phyloP scores from a whole-genome alignment of 192 early-diverging fungal genomes.

The Coemansia sp. region DNA sequence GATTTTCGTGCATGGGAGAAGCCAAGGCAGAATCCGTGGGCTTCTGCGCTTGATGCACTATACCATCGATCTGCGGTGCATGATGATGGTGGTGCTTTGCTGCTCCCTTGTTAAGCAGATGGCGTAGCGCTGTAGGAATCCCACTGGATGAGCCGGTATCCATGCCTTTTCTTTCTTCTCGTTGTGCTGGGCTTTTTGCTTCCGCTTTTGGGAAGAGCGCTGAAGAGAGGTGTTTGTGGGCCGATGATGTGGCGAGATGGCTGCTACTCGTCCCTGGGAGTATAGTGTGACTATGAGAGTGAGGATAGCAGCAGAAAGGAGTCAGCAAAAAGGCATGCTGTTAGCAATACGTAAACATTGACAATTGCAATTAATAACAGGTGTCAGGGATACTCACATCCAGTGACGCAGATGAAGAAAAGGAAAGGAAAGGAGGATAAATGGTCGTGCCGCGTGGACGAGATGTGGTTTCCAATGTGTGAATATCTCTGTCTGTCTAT shows the following conservation, averaged over 20 bases:
- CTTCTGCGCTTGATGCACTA: constrained; percentile 49
- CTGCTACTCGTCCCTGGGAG: neutral
- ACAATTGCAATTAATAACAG: neutral
- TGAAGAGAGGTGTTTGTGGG: neutral
- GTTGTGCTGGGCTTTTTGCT: neutral
- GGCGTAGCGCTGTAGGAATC: constrained; percentile 49
- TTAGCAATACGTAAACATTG: neutral
- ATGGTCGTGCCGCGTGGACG: neutral
- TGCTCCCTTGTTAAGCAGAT: constrained; percentile 41
- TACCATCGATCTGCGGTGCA: constrained; percentile 56
- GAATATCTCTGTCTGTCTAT: constrained; percentile 1
- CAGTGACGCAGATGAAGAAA: neutral
- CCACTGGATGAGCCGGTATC: constrained; percentile 37
- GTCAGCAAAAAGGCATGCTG: neutral
- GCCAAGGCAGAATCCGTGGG: constrained; percentile 15
- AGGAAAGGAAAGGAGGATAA: neutral
- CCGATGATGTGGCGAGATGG: neutral
- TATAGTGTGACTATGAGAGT: constrained; percentile 2
- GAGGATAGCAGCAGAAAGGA: neutral
- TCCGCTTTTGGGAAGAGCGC: neutral
- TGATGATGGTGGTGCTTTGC: constrained; percentile 21
- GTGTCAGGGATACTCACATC: constrained; percentile 4
- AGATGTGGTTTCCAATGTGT: neutral
- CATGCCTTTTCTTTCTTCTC: constrained; percentile 15
- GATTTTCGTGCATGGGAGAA: constrained; percentile 30